phyloP scores from a whole-genome alignment of 495 filamentous ascomycete species.

The Podospora tetraspora region DNA sequence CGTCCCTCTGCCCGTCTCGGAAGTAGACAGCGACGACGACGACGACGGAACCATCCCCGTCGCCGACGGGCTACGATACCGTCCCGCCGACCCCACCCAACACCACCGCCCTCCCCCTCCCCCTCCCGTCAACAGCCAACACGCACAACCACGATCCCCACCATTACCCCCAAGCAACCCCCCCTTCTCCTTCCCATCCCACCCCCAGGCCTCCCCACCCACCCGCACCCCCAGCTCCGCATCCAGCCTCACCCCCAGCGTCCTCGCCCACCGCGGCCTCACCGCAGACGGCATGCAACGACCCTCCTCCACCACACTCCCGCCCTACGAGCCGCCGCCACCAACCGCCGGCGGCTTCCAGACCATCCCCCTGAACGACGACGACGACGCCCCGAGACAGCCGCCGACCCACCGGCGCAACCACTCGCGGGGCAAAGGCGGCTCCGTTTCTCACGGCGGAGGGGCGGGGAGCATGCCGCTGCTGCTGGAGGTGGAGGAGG shows the following conservation, averaged over 20 bases:
- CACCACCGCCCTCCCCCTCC: background rate
- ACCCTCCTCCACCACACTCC: background rate
- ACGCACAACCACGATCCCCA: no score
- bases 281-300: background rate
- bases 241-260: no score
- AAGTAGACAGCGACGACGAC: conserved; percentile 4
- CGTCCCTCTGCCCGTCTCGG: background rate
- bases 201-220: no score
- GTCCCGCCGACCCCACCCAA: background rate
- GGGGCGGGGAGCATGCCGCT: conserved; percentile 16
- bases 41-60: background rate
- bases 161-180: no score
- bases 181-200: background rate
- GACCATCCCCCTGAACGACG: background rate
- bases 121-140: background rate
- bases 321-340: no score
- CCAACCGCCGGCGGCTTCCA: background rate
- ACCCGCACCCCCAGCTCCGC: no score
- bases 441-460: no score
- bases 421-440: no score
- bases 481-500: conserved; percentile 24
- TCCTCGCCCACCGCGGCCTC: background rate
- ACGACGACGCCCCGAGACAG: background rate
- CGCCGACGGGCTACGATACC: conserved; percentile 8
- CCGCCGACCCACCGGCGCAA: no score